Percentiles rank a stretch among this genome's conserved stretches.
phyloP scores from a whole-genome alignment of 2,329 filamentous ascomycete species.

The Claviceps fusiformis region DNA sequence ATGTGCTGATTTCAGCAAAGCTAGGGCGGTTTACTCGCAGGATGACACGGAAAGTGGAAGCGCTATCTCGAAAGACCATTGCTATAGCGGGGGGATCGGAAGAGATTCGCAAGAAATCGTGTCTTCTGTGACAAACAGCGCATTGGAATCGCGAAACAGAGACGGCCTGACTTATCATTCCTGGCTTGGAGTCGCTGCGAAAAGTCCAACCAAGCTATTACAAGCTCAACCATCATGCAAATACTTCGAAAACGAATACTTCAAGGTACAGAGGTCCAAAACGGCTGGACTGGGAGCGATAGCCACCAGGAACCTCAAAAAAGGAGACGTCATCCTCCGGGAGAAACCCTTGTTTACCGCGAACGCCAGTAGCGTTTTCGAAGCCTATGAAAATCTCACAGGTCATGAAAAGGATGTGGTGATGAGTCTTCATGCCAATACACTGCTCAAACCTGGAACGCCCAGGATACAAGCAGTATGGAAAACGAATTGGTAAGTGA shows the following conservation, averaged over 20 bases:
- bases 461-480: constrained; percentile 24
- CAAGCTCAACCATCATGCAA: neutral
- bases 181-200: neutral
- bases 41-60: neutral
- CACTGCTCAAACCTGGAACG: constrained; percentile 14
- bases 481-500: constrained; percentile 32
- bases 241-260: constrained; percentile 23
- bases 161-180: neutral
- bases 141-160: neutral
- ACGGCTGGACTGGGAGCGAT: constrained; percentile 26
- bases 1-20: neutral
- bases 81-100: neutral
- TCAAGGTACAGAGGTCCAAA: constrained; percentile 25
- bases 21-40: too few relatives aligned
- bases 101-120: neutral
- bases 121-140: neutral
- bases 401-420: constrained; percentile 18
- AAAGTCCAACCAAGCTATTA: too few relatives aligned
- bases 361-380: constrained; percentile 14
- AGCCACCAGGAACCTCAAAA: constrained; percentile 23
- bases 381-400: constrained; percentile 23
- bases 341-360: constrained; percentile 31
- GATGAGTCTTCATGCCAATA: constrained; percentile 24
- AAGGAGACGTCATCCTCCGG: constrained; percentile 27
- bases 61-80: neutral